phyloP scores from a whole-genome alignment of 1,284 basidiomycete species.

The Salmacisia buchloeana region DNA sequence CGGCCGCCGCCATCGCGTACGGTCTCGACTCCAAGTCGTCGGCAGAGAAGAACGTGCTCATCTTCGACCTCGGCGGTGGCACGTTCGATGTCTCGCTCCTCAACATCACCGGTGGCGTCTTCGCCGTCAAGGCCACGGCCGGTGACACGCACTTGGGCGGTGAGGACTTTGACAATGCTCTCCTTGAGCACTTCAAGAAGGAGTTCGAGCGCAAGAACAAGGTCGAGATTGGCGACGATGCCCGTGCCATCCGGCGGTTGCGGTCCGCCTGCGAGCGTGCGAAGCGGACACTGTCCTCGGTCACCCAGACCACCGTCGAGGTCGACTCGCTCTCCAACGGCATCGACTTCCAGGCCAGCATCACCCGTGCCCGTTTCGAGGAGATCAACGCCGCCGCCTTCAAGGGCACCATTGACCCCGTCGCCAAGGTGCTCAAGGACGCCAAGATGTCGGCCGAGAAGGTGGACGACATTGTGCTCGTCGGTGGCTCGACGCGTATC shows the following conservation, averaged over 20 bases:
- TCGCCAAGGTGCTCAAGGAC: slow-evolving; percentile 98
- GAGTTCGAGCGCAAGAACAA: slow-evolving; percentile 68
- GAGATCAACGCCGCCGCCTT: slow-evolving; percentile 92
- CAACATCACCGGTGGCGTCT: slow-evolving; percentile 62
- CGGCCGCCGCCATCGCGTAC: slow-evolving; percentile 55
- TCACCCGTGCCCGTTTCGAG: slow-evolving; percentile 86
- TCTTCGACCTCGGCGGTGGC: slow-evolving; percentile 98
- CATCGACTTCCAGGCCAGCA: slow-evolving; percentile 51
- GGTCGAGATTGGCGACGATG: slow-evolving; percentile 89
- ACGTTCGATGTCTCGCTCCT: slow-evolving; percentile 66
- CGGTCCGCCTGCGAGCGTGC: slow-evolving; percentile 97
- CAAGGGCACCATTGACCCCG: slow-evolving; percentile 95
- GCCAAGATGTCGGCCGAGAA: slow-evolving; percentile 94
- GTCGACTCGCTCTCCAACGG: slow-evolving; percentile 97
- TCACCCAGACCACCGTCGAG: slow-evolving; percentile 96
- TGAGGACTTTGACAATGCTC: slow-evolving; percentile 96
- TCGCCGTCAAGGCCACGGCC: slow-evolving; percentile 63
- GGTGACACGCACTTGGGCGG: slow-evolving; percentile 64
- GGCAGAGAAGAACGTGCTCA: slow-evolving; percentile 87
- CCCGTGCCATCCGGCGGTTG: slow-evolving; percentile 90
- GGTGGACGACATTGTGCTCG: slow-evolving; percentile 98
- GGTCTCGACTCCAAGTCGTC: slow-evolving; percentile 57
- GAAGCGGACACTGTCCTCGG: slow-evolving; percentile 95
- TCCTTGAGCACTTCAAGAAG: slow-evolving; percentile 75
- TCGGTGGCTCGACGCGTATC: slow-evolving; percentile 99